These are phyloP conservation scores for Aspergillus funiculosus DNA, from an alignment of 495 filamentous ascomycete species.

Conservation along the genomic window DNA sequence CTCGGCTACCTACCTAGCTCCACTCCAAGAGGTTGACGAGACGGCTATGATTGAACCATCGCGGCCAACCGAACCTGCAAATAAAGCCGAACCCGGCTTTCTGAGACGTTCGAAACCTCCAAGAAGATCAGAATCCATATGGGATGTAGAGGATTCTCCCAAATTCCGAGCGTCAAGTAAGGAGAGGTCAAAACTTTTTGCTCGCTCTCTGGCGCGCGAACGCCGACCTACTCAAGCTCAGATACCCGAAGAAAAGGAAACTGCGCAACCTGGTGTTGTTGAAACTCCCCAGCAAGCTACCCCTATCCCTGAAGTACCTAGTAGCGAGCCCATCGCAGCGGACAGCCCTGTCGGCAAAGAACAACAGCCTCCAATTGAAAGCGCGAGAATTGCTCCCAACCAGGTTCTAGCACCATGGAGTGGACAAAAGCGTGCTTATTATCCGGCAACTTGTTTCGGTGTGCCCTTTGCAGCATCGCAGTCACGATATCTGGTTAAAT, in stretches of 20 bases:
- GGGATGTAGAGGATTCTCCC: conserved; percentile 36
- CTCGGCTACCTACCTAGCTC: conserved; percentile 8
- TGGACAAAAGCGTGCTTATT: conserved; percentile 44
- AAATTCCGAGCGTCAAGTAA: conserved; percentile 25
- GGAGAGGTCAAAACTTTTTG: conserved; percentile 16
- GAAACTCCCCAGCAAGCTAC: conserved; percentile 10
- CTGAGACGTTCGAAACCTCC: conserved; percentile 22
- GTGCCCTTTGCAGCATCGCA: conserved; percentile 34
- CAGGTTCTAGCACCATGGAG: conserved; percentile 49
- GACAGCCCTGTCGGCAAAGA: neutral
- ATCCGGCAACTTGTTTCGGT: conserved; percentile 47
- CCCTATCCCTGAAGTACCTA: conserved; percentile 14
- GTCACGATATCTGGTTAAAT: conserved; percentile 40
- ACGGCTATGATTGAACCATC: conserved; percentile 11
- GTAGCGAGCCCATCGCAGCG: neutral
- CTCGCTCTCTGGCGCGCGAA: conserved; percentile 11
- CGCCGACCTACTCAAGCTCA: conserved; percentile 11
- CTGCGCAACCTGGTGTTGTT: conserved; percentile 9
- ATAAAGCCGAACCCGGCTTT: conserved; percentile 13
- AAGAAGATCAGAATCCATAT: conserved; percentile 30
- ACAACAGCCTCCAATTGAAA: conserved; percentile 2
- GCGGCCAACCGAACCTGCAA: conserved; percentile 11
- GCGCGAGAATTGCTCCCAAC: conserved; percentile 33
- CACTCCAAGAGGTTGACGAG: conserved; percentile 5
- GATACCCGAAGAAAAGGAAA: neutral